phyloP scores from a whole-genome alignment of 2,329 filamentous ascomycete genomes.

The Penicillium sp. region DNA sequence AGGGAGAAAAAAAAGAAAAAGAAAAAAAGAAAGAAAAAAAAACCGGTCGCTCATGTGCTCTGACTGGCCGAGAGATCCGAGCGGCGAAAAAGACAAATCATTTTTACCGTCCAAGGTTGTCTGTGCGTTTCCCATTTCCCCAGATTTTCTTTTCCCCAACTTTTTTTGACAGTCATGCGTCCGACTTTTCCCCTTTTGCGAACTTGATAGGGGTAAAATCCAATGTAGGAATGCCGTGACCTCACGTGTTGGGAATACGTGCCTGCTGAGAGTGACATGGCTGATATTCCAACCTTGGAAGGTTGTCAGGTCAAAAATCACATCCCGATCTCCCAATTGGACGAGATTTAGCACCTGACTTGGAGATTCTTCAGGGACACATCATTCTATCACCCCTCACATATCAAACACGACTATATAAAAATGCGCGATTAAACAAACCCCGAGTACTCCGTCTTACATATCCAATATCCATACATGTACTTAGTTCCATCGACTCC shows the following conservation, averaged over 20 bases:
- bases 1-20: neutral
- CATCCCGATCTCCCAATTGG: conserved; percentile 6
- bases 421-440: neutral
- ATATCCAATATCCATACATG: neutral
- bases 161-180: neutral
- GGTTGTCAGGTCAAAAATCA: neutral
- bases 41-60: neutral
- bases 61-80: conserved; percentile 24
- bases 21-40: neutral
- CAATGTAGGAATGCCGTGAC: neutral
- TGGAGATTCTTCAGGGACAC: neutral
- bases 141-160: conserved; percentile 27
- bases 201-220: neutral
- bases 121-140: conserved; percentile 17
- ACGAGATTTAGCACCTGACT: neutral
- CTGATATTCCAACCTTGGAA: no score
- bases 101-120: neutral
- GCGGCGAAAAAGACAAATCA: conserved; percentile 16
- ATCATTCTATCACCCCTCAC: neutral
- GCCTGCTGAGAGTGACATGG: neutral
- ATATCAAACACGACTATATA: neutral
- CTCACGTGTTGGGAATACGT: neutral
- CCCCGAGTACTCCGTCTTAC: neutral
- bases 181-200: neutral
- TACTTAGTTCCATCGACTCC: neutral